Base-by-base conservation (phyloP, 1,139 yeast genomes). In the Hanseniaspora gamundiae region DNA sequence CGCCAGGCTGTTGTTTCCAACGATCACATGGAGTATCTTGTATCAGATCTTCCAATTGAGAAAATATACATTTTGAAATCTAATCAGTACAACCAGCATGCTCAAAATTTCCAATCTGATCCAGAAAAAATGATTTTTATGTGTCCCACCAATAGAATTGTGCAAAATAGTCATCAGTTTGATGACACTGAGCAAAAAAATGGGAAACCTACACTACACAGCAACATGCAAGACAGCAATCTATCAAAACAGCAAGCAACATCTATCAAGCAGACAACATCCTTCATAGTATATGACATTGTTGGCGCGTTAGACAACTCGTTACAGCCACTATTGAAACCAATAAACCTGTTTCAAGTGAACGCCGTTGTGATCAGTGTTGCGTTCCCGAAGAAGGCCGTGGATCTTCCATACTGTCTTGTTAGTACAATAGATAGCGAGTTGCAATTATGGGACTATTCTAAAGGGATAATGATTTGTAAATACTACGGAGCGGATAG, bases 401-500 rank as follows among this genome's bases (percentile, higher is more conserved):
- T 7, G 6, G 46, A n/a, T 71, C 72, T 47, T 63, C 71, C 1
- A 61, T 69, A 30, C 62, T 66, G 42, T 4, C 60, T 86, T 35
- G 69, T 85, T 29, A 81, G 78, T 52, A 71, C 80, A 14, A 76
- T 78, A n/a, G 83, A 87, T 0, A 87, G 82, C 52, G 93, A 82
- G 55, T 62, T 87, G 16, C 93, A 84, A 54, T 65, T 86, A 7
- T 86, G 94, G 93, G 81, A 83, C 54, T 65, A 75, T 51, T 61
- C 65, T 24, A 65, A 66, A 43, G 64, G 68, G 22, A 61, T 73
- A 0, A 61, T 82, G 24, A 71, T 76, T 31, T 75, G 76, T 46
- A 81, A 76, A 52, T 80, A 74, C 51, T 66, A 74, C 38, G 95
- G 95, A 1, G 85, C 80, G 55, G 71, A 74, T 44, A 94, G 82